Evolutionary conservation across 176 grass and related monocot species (phyloP), one percentile per base, ranked within the genome.

Genomic region (Juncus inflexus): DNA sequence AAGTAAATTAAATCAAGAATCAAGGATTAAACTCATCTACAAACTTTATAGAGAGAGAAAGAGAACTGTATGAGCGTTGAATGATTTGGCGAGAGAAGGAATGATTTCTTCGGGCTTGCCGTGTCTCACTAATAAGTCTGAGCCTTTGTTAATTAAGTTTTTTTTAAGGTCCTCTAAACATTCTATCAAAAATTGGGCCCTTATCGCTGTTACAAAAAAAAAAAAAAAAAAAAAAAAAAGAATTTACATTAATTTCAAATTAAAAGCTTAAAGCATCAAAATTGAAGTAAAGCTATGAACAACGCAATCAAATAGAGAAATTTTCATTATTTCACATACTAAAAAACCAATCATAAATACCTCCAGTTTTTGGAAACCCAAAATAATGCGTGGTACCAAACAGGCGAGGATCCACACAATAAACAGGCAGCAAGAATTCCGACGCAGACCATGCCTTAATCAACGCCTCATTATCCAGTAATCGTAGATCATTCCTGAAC

Each of bases 331-430:
- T 58, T 43, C 14, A 50, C 12, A 74, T 36, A 61, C 2, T 28
- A 28, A 28, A 28, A 28, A 65, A 56, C 40, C 19, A 14, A 65
- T 37, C 1, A 38, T 3, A 14, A 28, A 14, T 74, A 86, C 87
- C 87, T 77, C 88, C 88, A 53, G 87, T 97, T 51, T 97, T 97
- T 50, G 85, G 82, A 80, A 97, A 84, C 4, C 94, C 82, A 13
- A 97, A 97, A 76, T 75, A 79, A 72, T 89, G 82, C 6, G 88
- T 91, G n/a, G 74, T 52, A 3, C 50, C 72, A 13, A 84, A 82
- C 9, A 65, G 14, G 55, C 88, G 77, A 7, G 94, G 85, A 73
- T 97, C 88, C 7, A 97, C 59, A 42, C 88, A 97, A 73, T 84
- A 97, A 42, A 89, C 83, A 15, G 81, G 91, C 6, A 96, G 76